Conservation (phyloP, 495 filamentous ascomycete genomes). For the Chlorociboria aeruginascens region DNA sequence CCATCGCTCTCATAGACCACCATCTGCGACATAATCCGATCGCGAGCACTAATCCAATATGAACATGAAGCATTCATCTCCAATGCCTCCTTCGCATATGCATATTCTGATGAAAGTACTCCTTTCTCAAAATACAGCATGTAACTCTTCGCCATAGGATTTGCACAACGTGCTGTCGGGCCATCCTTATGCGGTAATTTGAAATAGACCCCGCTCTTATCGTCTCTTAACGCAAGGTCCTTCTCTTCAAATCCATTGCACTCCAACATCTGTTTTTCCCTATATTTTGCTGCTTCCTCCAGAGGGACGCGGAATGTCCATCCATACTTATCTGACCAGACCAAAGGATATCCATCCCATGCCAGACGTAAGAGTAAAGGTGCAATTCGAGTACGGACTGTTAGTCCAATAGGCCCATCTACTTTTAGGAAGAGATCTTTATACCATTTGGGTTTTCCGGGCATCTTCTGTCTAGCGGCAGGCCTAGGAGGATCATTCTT, state of each 20-base stretch:
- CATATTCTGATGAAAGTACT: slow-evolving; percentile 70
- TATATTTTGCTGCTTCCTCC: slow-evolving; percentile 50
- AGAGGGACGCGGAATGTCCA: slow-evolving; percentile 80
- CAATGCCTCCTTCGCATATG: slow-evolving; percentile 84
- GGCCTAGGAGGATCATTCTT: slow-evolving; percentile 68
- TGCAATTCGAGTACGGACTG: slow-evolving; percentile 77
- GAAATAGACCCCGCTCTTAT: slow-evolving; percentile 59
- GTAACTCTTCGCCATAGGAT: slow-evolving; percentile 83
- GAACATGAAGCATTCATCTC: slow-evolving; percentile 98
- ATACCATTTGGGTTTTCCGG: slow-evolving; percentile 93
- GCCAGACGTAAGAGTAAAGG: slow-evolving; percentile 73
- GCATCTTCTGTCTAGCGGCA: slow-evolving; percentile 76
- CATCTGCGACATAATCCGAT: slow-evolving; percentile 85
- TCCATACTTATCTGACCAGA: slow-evolving; percentile 86
- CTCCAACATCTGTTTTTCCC: slow-evolving; percentile 52
- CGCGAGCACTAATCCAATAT: slow-evolving; percentile 94
- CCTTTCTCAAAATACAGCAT: slow-evolving; percentile 84
- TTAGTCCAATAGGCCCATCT: slow-evolving; percentile 54
- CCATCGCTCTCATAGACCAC: slow-evolving; percentile 70
- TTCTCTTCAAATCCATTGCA: slow-evolving; percentile 72
- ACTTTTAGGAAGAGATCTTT: slow-evolving; percentile 70
- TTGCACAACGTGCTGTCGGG: slow-evolving; percentile 68
- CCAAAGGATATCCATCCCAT: slow-evolving; percentile 81
- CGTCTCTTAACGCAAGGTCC: slow-evolving; percentile 48
- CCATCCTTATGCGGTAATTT: slow-evolving; percentile 96